Base-by-base conservation (phyloP, 495 filamentous ascomycete genomes). In the Neurospora sp. region DNA sequence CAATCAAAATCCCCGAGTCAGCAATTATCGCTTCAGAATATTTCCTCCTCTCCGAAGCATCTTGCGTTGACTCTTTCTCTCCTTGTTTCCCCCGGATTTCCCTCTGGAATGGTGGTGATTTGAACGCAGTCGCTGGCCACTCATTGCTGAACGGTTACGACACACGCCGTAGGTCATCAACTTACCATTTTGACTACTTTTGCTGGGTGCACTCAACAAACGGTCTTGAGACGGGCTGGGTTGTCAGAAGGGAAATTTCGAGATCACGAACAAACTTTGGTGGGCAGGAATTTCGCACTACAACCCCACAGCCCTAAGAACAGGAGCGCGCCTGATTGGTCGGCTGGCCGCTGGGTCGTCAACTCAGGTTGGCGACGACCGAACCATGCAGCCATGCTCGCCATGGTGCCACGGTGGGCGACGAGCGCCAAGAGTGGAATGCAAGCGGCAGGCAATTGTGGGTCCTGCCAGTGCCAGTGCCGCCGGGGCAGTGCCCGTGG, bases 1-100 rank as follows among this genome's bases (percentile, higher is more conserved):
- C 82, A 53, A 71, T 82, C 74, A 72, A 80, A 81, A 81, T 80
- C 80, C 87, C 84, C 89, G 92, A 97, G 92, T 97, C 94, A 97
- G 94, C 93, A 97, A 96, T 96, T 96, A 88, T 86, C 94, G 93
- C 93, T 97, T 96, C 94, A 97, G 93, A 92, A 77, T 74, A 76
- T 70, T 70, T 76, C 73, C 78, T 82, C 78, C 75, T 80, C 77
- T 91, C 93, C 93, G 94, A 96, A 97, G 93, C 93, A 93, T 93
- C 91, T 96, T 97, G 94, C 94, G 89, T 85, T 83, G 93, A 96
- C 93, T 93, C 91, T 85, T 77, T 59, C 77, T 70, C 48, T 40
- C 65, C 69, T 65, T 35, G 11, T 16, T 65, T 18, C 12, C 69
- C 71, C 38, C 53, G 74, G n/a, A 11, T 18, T 27, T 20, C 22